These are phyloP conservation scores for Calocybe gangraenosa DNA, from an alignment of 768 basidiomycete species.

Conservation along the genomic window DNA sequence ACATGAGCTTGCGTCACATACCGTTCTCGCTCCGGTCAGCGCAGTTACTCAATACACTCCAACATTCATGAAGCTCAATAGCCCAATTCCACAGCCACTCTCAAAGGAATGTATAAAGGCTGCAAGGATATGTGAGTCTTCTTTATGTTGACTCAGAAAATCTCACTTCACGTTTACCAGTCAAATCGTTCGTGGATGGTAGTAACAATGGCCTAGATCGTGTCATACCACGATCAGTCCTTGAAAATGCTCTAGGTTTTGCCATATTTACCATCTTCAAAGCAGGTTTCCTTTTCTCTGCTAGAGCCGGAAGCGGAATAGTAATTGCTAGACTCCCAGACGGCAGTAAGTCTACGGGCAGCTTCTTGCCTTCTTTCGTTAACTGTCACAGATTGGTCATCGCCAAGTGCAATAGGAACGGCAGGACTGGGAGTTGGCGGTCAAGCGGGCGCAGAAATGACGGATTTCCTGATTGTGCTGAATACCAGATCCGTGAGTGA, in stretches of 20 bases:
- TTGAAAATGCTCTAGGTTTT: conserved; percentile 62
- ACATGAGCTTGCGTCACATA: too few species aligned
- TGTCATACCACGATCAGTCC: conserved; percentile 45
- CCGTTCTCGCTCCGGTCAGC: background rate
- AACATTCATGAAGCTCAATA: conserved; percentile 41
- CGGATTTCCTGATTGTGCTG: conserved; percentile 86
- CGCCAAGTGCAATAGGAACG: conserved; percentile 92
- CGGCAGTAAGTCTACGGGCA: conserved; percentile 55
- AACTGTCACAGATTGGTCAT: conserved; percentile 69
- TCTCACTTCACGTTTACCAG: conserved; percentile 29
- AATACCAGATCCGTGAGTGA: conserved; percentile 71
- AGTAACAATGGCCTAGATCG: conserved; percentile 84
- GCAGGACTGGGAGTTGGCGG: conserved; percentile 88
- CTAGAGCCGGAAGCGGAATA: conserved; percentile 79
- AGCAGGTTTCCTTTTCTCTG: conserved; percentile 69
- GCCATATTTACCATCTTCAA: conserved; percentile 91
- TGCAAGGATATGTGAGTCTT: conserved; percentile 71
- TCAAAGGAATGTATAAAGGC: conserved; percentile 87
- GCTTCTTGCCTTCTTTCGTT: conserved; percentile 1
- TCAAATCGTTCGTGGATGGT: conserved; percentile 79
- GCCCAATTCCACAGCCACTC: conserved; percentile 52
- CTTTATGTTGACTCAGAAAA: too few species aligned
- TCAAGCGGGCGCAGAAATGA: conserved; percentile 81
- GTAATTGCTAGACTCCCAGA: conserved; percentile 83
- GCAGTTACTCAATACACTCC: background rate